These are phyloP conservation scores for Sporothrix phasma DNA, from an alignment of 2,329 filamentous ascomycete genomes.

Conservation along the genomic window DNA sequence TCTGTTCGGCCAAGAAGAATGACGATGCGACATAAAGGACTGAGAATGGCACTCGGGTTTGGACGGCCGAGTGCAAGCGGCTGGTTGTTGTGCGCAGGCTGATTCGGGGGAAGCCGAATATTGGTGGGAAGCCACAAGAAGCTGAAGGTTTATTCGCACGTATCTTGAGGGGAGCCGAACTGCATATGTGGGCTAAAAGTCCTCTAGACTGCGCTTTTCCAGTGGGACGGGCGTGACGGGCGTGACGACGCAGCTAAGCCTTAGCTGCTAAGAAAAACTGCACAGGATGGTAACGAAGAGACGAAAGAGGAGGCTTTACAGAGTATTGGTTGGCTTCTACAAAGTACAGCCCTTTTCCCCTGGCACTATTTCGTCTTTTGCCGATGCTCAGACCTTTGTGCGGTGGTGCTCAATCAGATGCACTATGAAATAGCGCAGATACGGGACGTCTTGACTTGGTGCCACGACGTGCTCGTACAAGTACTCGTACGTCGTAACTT, in stretches of 20 bases:
- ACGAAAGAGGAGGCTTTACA: not conserved
- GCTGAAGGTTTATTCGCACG: not conserved
- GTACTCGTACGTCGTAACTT: too few species aligned
- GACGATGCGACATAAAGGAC: slow-evolving; percentile 10
- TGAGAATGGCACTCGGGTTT: not conserved
- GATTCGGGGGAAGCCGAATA: not conserved
- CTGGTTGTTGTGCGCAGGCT: not conserved
- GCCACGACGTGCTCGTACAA: too few species aligned
- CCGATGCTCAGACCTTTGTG: not conserved
- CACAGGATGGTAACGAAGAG: too few species aligned
- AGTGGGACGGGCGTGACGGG: not conserved
- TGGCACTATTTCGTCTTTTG: too few species aligned
- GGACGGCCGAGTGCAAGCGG: not conserved
- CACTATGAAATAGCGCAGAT: not conserved
- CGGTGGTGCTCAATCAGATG: not conserved
- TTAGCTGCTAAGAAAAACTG: not conserved
- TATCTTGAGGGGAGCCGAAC: not conserved
- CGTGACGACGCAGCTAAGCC: not conserved
- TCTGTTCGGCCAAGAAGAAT: not conserved
- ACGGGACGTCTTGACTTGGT: too few species aligned
- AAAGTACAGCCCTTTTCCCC: too few species aligned
- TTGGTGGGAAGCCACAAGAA: not conserved
- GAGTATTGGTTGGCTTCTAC: not conserved
- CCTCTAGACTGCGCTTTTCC: not conserved
- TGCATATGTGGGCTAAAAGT: not conserved